Percentiles rank a stretch among this genome's conserved stretches.
These are phyloP conservation scores for Bonnemaisonia californica DNA, from an alignment of 31 red algal genomes.

Conservation along the genomic window DNA sequence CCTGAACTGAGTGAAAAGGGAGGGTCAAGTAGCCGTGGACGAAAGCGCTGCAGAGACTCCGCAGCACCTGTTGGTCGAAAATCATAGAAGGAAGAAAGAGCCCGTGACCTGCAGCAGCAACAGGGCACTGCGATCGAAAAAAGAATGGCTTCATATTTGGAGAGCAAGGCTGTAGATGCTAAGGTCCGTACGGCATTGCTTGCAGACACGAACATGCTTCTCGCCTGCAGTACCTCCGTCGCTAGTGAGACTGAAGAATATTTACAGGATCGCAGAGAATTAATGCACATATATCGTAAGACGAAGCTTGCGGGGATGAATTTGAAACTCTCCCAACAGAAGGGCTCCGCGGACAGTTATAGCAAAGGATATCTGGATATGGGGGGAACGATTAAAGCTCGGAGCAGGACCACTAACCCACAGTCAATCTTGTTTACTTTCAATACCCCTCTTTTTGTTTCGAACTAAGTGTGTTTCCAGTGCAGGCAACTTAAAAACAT, in stretches of 20 bases:
- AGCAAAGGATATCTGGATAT: no score
- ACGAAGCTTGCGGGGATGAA: neutral
- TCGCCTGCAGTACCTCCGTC: neutral
- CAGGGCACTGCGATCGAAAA: neutral
- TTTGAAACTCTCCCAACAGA: no score
- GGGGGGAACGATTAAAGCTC: no score
- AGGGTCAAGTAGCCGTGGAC: no score
- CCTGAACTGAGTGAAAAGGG: no score
- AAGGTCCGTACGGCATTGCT: neutral
- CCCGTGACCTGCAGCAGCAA: neutral
- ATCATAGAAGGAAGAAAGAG: neutral
- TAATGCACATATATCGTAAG: neutral
- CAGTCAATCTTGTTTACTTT: no score
- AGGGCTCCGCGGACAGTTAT: no score
- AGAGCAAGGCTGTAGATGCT: neutral
- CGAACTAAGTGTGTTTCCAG: neutral
- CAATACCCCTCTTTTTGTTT: neutral
- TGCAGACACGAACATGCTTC: neutral
- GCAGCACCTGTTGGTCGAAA: neutral
- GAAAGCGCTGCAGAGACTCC: no score
- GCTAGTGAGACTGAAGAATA: constrained; percentile 3
- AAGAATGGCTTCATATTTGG: neutral
- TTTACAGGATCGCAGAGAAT: neutral
- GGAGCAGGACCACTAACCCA: no score
- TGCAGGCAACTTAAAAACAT: neutral